phyloP scores from a whole-genome alignment of 441 rosid genomes.

The Rhodomyrtus psidioides region DNA sequence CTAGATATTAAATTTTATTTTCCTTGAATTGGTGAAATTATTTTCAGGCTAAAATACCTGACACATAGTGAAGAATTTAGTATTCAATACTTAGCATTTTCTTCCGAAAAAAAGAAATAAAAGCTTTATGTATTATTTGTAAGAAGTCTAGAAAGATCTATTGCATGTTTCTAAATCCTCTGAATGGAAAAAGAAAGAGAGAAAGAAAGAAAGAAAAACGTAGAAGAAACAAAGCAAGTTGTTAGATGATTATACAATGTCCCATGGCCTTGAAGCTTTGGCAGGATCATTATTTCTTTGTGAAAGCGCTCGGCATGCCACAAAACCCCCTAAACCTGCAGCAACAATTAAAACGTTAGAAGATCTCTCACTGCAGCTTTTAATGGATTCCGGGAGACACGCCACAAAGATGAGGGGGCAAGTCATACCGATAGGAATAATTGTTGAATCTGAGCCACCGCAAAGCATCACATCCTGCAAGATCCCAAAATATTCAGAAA shows the following conservation, averaged over 20 bases:
- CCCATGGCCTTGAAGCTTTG: conserved; percentile 35
- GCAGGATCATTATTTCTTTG: conserved; percentile 19
- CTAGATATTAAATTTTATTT: not conserved
- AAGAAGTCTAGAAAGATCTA: not conserved
- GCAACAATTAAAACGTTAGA: not conserved
- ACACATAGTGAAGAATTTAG: not conserved
- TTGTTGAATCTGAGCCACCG: conserved; percentile 23
- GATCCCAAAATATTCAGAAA: not conserved
- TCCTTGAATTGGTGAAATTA: not conserved
- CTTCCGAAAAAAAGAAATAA: not conserved
- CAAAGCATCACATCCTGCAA: conserved; percentile 27
- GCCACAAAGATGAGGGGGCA: not conserved
- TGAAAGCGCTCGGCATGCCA: conserved; percentile 18
- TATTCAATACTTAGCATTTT: not conserved
- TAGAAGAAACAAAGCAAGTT: not conserved
- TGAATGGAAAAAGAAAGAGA: not conserved
- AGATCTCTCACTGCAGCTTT: not conserved
- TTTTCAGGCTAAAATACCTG: not conserved
- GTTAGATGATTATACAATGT: conserved; percentile 10
- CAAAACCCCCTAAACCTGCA: conserved; percentile 22
- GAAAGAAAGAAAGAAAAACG: not conserved
- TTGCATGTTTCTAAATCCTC: not conserved
- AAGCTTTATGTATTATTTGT: not conserved
- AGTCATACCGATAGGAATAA: conserved; percentile 16
- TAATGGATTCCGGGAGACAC: not conserved